A percentile compares a stretch with the other conserved stretches of the same genome.
Evolutionary conservation across 768 basidiomycete species (phyloP).

Genomic region (Steccherinum ochraceum): DNA sequence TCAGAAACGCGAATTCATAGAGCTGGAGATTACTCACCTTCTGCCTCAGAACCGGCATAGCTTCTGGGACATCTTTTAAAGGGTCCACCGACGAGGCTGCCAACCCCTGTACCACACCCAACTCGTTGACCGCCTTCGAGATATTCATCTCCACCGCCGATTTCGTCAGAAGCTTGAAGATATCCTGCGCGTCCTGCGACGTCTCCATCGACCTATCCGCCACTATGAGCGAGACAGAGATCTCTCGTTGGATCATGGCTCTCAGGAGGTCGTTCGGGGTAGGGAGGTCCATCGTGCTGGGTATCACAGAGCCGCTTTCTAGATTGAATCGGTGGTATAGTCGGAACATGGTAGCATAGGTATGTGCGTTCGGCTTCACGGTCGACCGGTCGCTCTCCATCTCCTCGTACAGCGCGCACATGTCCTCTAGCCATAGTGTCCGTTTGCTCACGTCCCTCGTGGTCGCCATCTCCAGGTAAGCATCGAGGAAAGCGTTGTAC

Average conservation of each 20-base stretch:
- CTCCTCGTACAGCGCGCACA: conserved; percentile 51
- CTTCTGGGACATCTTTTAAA: conserved; percentile 51
- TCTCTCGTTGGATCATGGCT: conserved; percentile 38
- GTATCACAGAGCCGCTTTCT: conserved; percentile 14
- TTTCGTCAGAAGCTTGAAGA: conserved; percentile 51
- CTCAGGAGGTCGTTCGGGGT: conserved; percentile 21
- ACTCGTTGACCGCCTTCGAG: conserved; percentile 42
- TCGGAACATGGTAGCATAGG: conserved; percentile 67
- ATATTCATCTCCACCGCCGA: conserved; percentile 54
- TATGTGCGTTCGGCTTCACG: conserved; percentile 44
- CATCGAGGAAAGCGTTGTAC: conserved; percentile 63
- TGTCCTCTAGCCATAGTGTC: conserved; percentile 55
- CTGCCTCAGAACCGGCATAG: conserved; percentile 48
- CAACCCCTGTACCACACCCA: conserved; percentile 48
- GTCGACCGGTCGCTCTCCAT: conserved; percentile 47
- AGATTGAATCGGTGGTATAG: conserved; percentile 43
- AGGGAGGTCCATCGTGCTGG: conserved; percentile 9
- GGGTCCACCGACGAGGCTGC: conserved; percentile 35
- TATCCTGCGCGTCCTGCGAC: conserved; percentile 47
- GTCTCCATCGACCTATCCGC: conserved; percentile 50
- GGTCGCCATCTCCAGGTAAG: conserved; percentile 55
- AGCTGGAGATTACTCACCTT: conserved; percentile 27
- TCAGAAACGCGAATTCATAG: not conserved
- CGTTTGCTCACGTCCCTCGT: conserved; percentile 37
- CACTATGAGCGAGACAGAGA: conserved; percentile 46